These are phyloP conservation scores for Trichocladium antarcticum DNA, from an alignment of 495 filamentous ascomycete species.

Conservation along the genomic window DNA sequence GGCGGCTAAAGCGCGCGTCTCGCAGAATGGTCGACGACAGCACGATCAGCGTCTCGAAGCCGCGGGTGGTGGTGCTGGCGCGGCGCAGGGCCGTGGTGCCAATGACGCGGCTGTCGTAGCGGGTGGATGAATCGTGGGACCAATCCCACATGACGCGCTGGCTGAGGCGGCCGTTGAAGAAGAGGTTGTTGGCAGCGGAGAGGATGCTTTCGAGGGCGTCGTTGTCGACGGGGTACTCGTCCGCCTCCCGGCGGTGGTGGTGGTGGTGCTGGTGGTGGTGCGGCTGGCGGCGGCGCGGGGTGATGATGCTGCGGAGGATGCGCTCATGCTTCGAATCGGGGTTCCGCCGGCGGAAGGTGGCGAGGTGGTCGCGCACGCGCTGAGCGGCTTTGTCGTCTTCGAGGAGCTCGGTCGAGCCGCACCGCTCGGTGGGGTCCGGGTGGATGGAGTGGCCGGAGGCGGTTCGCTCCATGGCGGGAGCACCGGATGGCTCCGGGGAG, in stretches of 20 bases:
- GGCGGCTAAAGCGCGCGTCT: constrained; percentile 36
- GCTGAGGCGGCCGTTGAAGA: constrained; percentile 41
- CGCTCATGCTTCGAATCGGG: constrained; percentile 40
- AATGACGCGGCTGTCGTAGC: constrained; percentile 36
- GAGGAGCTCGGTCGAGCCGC: constrained; percentile 22
- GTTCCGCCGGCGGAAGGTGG: constrained; percentile 30
- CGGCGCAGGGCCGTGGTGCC: constrained; percentile 44
- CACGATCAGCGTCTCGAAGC: constrained; percentile 46
- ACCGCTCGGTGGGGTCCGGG: constrained; percentile 19
- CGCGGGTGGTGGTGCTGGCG: constrained; percentile 24
- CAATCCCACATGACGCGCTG: constrained; percentile 45
- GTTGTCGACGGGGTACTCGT: constrained; percentile 38
- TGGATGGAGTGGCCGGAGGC: constrained; percentile 26
- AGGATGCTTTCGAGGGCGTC: constrained; percentile 40
- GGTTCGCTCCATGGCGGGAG: constrained; percentile 22
- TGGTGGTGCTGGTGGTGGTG: background rate
- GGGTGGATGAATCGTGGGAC: constrained; percentile 26
- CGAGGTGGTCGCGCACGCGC: constrained; percentile 32
- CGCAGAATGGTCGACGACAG: constrained; percentile 41
- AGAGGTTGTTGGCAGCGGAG: constrained; percentile 42
- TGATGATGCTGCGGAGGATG: constrained; percentile 40
- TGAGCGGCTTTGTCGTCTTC: constrained; percentile 32
- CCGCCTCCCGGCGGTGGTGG: background rate
- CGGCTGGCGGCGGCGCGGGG: constrained; percentile 25
- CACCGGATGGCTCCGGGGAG: constrained; percentile 2